These are phyloP conservation scores for Fraxinus anomala DNA, from an alignment of 257 asterid species.

Conservation along the genomic window DNA sequence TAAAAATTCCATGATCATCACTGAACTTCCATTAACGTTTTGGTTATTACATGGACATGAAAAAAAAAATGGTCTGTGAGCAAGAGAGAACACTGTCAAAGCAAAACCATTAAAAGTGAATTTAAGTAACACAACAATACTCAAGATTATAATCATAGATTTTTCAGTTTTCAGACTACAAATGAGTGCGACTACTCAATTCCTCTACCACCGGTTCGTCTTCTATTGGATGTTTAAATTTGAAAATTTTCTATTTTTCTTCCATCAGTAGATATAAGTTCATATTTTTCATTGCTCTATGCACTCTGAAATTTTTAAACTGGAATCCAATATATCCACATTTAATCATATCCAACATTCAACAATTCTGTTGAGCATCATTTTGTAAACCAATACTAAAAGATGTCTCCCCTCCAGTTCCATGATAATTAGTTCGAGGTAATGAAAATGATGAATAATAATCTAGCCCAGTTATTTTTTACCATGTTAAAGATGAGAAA, in stretches of 20 bases:
- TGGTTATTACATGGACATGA: not conserved
- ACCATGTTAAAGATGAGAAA: slow-evolving; percentile 1
- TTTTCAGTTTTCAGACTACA: slow-evolving; percentile 17
- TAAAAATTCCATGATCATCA: not conserved
- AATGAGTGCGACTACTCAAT: not conserved
- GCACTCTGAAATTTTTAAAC: not conserved
- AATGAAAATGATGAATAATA: not conserved
- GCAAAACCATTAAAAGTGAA: not conserved
- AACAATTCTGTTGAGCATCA: slow-evolving; percentile 11
- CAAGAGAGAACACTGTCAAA: slow-evolving; percentile 18
- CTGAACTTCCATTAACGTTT: not conserved
- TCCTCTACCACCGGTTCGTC: not conserved
- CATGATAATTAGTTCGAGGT: slow-evolving; percentile 1
- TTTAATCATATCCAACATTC: slow-evolving; percentile 9
- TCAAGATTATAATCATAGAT: slow-evolving; percentile 2
- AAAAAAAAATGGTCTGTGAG: not conserved
- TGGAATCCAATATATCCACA: slow-evolving; percentile 1
- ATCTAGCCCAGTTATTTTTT: not conserved
- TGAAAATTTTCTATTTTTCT: not conserved
- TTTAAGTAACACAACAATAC: not conserved
- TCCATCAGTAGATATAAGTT: not conserved
- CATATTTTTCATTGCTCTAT: not conserved
- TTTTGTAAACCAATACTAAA: not conserved
- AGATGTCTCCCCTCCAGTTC: slow-evolving; percentile 11
- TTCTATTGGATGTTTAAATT: not conserved